Evolutionary conservation across 2,329 filamentous ascomycete species (phyloP).

Genomic region (Ophiognomonia clavigignenti-juglandacearum): DNA sequence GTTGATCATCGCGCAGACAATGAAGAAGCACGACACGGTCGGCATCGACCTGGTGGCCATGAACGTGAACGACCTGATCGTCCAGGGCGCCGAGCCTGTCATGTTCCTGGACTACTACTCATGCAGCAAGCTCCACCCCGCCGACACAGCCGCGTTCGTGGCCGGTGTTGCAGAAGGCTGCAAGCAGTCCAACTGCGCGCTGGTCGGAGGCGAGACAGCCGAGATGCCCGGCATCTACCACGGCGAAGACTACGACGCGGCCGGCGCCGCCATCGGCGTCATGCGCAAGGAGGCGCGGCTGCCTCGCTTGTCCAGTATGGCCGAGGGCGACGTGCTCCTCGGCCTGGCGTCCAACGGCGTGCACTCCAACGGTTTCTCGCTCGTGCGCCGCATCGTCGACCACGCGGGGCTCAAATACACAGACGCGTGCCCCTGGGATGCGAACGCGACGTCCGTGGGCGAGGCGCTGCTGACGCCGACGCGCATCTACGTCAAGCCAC

Average conservation of each 20-base stretch:
- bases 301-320: constrained; percentile 72
- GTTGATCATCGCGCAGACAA: constrained; percentile 88
- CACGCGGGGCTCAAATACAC: constrained; percentile 66
- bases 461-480: constrained; percentile 82
- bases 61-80: constrained; percentile 95
- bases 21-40: constrained; percentile 88
- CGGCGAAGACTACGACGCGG: constrained; percentile 86
- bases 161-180: constrained; percentile 87
- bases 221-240: constrained; percentile 97
- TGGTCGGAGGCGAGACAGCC: constrained; percentile 96
- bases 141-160: constrained; percentile 78
- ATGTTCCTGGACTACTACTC: constrained; percentile 99
- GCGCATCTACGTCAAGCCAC: constrained; percentile 82
- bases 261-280: constrained; percentile 83
- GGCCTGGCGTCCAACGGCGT: constrained; percentile 81
- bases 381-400: constrained; percentile 86
- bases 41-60: background rate
- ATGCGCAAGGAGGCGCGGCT: constrained; percentile 67
- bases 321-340: constrained; percentile 75
- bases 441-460: constrained; percentile 50
- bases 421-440: constrained; percentile 72
- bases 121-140: constrained; percentile 79
- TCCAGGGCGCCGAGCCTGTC: constrained; percentile 89
- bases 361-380: constrained; percentile 95
- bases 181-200: constrained; percentile 75